Conservation (phyloP, 2,329 filamentous ascomycete genomes). For the Trichoderma arundinaceum region DNA sequence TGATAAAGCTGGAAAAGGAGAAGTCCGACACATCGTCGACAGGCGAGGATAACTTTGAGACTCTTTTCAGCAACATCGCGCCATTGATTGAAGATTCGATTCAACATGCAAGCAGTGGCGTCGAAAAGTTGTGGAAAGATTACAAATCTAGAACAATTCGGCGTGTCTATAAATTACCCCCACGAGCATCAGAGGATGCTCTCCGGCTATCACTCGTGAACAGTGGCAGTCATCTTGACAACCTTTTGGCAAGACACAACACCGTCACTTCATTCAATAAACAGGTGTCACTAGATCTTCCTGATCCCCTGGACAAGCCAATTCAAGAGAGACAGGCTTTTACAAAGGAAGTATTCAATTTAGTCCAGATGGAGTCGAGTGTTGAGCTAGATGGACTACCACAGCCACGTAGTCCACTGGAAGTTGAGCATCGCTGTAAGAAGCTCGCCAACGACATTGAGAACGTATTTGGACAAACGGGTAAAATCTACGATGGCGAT, state of each 20-base stretch:
- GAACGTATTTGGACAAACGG: neutral
- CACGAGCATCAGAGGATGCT: slow-evolving; percentile 42
- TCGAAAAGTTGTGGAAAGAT: slow-evolving; percentile 47
- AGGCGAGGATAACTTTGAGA: neutral
- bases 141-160: slow-evolving; percentile 49
- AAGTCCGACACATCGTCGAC: slow-evolving; percentile 60
- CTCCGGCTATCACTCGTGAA: slow-evolving; percentile 48
- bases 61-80: neutral
- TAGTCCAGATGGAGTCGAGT: slow-evolving; percentile 1
- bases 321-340: slow-evolving; percentile 13
- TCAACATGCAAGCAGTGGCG: slow-evolving; percentile 35
- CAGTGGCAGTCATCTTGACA: slow-evolving; percentile 46
- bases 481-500: slow-evolving; percentile 8
- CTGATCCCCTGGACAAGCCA: neutral
- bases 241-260: neutral
- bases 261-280: neutral
- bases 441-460: slow-evolving; percentile 18
- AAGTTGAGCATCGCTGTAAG: slow-evolving; percentile 14
- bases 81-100: neutral
- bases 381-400: neutral
- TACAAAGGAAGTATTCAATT: slow-evolving; percentile 1
- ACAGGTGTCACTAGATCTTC: neutral
- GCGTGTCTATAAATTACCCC: slow-evolving; percentile 50
- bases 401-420: neutral
- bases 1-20: slow-evolving; percentile 39